Base-by-base conservation (phyloP, 805 yeast genomes). In the Yarrowia phangngaensis region DNA sequence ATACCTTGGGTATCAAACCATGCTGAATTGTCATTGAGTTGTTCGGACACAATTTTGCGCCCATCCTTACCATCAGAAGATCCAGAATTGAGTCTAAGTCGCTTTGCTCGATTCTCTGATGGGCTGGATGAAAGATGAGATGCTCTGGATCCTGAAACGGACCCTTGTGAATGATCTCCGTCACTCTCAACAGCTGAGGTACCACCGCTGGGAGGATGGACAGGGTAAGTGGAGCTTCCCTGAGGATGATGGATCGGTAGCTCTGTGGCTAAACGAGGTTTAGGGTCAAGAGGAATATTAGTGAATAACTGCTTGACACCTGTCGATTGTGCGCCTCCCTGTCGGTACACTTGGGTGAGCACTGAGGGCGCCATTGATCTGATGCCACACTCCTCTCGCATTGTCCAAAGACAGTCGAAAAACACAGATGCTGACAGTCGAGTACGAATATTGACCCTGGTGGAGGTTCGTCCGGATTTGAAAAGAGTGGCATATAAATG, bases 371-470 rank as follows among this genome's bases (percentile, higher is more conserved):
- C 68, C 16, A 58, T 63, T 7, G 66, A 61, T 22, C 59, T 56
- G 83, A 88, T 84, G 11, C 96, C 96, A 53, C 87, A 85, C 62
- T 85, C 83, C 56, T 86, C 90, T 56, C 95, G 70, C 58, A 92
- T 68, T 3, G 85, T 74, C 78, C 89, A 84, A 41, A 90, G 68
- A 58, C 90, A 82, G 65, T 92, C 98, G 64, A 90, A 92, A 58
- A 90, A 87, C 2, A 89, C 87, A 52, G 92, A 82, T 0, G 95
- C 96, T 7, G 94, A 77, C 95, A 87, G 83, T 56, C 98, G 75
- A 4, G 94, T 82, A 41, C 84, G 72, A 12, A 89, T 81, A 3
- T 62, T 74, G 11, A 56, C 51, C 23, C 41, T 53, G 16, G 48
- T 40, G 19, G 52, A 34, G 3, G 49, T 26, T 5, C 34, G 26